phyloP scores from a whole-genome alignment of 2,329 filamentous ascomycete genomes.

The Dactylellina parvicollis region DNA sequence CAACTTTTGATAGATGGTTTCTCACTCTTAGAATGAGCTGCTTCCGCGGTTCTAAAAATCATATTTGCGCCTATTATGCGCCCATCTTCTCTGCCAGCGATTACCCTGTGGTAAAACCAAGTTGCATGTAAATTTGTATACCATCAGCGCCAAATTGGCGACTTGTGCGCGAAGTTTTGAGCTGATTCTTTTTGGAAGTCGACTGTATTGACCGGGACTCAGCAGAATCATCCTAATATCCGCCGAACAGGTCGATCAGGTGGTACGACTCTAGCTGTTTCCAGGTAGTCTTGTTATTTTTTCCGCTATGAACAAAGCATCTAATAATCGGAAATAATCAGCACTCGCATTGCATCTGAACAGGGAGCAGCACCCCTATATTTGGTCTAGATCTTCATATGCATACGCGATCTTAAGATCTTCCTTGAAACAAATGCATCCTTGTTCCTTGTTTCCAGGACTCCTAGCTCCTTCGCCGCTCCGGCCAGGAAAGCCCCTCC shows the following conservation, averaged over 20 bases:
- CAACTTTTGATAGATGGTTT: neutral
- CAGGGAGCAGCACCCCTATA: slow-evolving; percentile 11
- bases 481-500: neutral
- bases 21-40: neutral
- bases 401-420: slow-evolving; percentile 45
- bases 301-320: neutral
- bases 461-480: neutral
- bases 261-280: no score
- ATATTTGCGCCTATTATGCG: neutral
- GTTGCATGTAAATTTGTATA: no score
- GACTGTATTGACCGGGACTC: neutral
- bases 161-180: slow-evolving; percentile 38
- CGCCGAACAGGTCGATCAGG: no score
- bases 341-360: slow-evolving; percentile 21
- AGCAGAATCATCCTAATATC: neutral
- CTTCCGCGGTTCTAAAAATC: neutral
- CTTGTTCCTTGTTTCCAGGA: slow-evolving; percentile 30
- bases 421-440: neutral
- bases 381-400: slow-evolving; percentile 36
- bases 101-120: no score
- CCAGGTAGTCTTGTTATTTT: no score
- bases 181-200: slow-evolving; percentile 15
- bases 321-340: slow-evolving; percentile 33
- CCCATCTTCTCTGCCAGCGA: no score
- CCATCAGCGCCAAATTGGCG: slow-evolving; percentile 21